These are phyloP conservation scores for Quercus ilex DNA, from an alignment of 306 rosid species.

Conservation along the genomic window DNA sequence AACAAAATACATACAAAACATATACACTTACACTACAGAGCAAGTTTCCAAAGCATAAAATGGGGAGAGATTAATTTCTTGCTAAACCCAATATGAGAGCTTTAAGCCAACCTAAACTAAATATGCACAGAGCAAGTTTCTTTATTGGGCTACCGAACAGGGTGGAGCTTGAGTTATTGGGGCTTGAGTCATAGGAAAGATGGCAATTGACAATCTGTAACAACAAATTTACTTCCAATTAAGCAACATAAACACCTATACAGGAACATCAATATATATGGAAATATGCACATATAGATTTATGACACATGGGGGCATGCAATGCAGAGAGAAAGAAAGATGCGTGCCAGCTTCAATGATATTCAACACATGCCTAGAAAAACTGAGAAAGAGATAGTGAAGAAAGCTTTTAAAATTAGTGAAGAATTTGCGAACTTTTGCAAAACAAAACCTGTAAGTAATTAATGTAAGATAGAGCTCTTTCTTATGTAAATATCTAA, in stretches of 20 bases:
- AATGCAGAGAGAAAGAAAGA: too few species aligned
- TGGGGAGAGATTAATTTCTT: background rate
- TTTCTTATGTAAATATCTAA: too few species aligned
- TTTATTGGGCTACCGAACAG: constrained; percentile 26
- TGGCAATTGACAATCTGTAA: constrained; percentile 27
- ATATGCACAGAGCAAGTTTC: background rate
- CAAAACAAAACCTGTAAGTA: too few species aligned
- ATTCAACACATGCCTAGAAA: too few species aligned
- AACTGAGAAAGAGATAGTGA: too few species aligned
- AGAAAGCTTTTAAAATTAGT: too few species aligned
- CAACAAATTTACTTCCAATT: background rate
- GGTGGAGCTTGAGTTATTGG: constrained; percentile 11
- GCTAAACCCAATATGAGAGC: too few species aligned
- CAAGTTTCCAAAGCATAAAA: background rate
- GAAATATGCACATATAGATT: background rate
- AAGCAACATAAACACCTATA: background rate
- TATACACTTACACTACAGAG: background rate
- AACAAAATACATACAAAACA: background rate
- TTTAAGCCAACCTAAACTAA: background rate
- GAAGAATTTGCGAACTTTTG: too few species aligned
- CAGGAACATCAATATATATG: too few species aligned
- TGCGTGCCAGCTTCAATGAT: too few species aligned
- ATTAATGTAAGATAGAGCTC: too few species aligned
- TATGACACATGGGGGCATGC: too few species aligned
- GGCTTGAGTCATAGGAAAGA: constrained; percentile 6